Percentiles rank a stretch among this genome's conserved stretches.
Conservation (phyloP, 2,329 filamentous ascomycete genomes). For the Plectosphaerella sp. region DNA sequence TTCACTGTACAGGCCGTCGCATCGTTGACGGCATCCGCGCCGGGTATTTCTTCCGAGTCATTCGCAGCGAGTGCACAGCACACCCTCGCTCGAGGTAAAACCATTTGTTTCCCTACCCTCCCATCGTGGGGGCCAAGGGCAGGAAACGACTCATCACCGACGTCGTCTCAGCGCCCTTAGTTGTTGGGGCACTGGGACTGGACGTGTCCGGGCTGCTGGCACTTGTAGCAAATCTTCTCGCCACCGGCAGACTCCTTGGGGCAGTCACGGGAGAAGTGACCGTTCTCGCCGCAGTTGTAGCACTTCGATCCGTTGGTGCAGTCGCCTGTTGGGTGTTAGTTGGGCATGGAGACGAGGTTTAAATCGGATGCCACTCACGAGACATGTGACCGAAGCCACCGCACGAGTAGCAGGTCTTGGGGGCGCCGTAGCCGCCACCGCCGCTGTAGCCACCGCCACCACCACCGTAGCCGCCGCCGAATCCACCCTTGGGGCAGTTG, state of each 20-base stretch:
- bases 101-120: background rate
- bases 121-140: background rate
- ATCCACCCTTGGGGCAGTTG: constrained; percentile 71
- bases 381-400: constrained; percentile 97
- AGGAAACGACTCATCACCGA: constrained; percentile 12
- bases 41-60: background rate
- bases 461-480: constrained; percentile 44
- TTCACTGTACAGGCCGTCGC: constrained; percentile 1
- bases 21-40: background rate
- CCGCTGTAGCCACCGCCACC: constrained; percentile 40
- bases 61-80: constrained; percentile 2
- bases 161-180: constrained; percentile 27
- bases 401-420: constrained; percentile 97
- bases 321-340: constrained; percentile 51
- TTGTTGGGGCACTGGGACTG: constrained; percentile 91
- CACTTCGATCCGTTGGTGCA: constrained; percentile 99
- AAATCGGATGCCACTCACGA: constrained; percentile 44
- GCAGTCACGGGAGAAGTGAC: constrained; percentile 94
- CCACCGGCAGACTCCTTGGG: constrained; percentile 79
- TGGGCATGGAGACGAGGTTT: background rate
- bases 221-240: constrained; percentile 99
- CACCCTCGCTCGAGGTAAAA: background rate
- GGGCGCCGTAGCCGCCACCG: constrained; percentile 46
- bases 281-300: constrained; percentile 97
- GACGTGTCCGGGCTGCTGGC: constrained; percentile 77